Percentiles rank a stretch among this genome's conserved stretches.
Evolutionary conservation across 441 rosid species (phyloP).

Genomic region (Erodium texanum): DNA sequence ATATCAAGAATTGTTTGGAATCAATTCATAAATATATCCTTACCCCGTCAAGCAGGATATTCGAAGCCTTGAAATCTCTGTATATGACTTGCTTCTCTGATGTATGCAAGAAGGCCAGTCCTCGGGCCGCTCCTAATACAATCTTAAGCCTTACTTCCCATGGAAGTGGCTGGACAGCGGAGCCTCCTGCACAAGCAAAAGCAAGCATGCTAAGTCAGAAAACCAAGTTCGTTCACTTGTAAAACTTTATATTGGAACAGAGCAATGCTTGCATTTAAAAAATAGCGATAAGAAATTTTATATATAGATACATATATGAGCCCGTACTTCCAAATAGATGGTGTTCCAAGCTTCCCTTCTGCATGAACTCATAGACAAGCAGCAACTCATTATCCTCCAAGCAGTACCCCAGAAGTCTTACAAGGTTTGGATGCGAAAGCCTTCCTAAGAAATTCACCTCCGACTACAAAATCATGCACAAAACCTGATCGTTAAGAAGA

Average conservation of each 20-base stretch:
- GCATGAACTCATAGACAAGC: slow-evolving; percentile 50
- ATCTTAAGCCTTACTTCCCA: slow-evolving; percentile 47
- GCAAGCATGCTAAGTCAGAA: background rate
- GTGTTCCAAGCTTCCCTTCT: slow-evolving; percentile 41
- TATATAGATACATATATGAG: too few relatives aligned
- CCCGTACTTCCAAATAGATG: slow-evolving; percentile 52
- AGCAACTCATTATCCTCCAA: slow-evolving; percentile 49
- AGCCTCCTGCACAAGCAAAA: background rate
- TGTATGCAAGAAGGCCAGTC: slow-evolving; percentile 42
- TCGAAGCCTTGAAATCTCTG: slow-evolving; percentile 52
- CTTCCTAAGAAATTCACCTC: slow-evolving; percentile 47
- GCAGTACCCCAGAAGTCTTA: slow-evolving; percentile 43
- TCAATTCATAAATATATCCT: slow-evolving; percentile 7
- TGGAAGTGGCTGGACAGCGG: slow-evolving; percentile 39
- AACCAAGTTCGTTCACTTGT: background rate
- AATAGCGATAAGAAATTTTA: too few relatives aligned
- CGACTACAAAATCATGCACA: slow-evolving; percentile 26
- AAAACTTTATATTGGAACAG: background rate
- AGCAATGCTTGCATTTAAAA: background rate
- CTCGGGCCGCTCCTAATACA: slow-evolving; percentile 46
- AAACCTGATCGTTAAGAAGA: background rate
- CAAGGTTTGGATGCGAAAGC: slow-evolving; percentile 48
- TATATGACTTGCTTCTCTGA: slow-evolving; percentile 43
- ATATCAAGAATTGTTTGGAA: background rate
- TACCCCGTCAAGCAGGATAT: slow-evolving; percentile 49